Conservation (phyloP, 139 green algal genomes). For the Coelastrella sp. region DNA sequence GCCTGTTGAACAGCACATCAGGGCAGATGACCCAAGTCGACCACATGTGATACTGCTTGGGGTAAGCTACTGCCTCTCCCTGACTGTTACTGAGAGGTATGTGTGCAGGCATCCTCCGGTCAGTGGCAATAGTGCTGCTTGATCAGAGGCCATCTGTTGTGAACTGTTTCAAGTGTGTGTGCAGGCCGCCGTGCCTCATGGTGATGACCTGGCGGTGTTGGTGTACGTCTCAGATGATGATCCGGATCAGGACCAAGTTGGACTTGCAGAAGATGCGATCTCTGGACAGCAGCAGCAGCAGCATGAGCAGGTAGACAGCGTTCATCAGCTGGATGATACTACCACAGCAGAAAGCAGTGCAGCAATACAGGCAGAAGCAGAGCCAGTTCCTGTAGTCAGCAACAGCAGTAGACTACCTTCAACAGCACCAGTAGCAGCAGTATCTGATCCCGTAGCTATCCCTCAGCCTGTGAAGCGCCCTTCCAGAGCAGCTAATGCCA, state of each 20-base stretch:
- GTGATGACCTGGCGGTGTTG: slow-evolving; percentile 74
- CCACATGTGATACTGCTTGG: too few relatives aligned
- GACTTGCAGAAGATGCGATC: background rate
- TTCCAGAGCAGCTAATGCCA: slow-evolving; percentile 15
- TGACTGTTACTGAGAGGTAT: too few relatives aligned
- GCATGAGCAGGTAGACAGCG: background rate
- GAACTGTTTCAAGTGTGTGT: background rate
- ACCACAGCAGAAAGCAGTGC: slow-evolving; percentile 35
- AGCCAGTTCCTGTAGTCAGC: background rate
- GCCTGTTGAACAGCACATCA: too few relatives aligned
- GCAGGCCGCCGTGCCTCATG: slow-evolving; percentile 83
- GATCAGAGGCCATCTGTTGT: background rate
- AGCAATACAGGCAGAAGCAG: slow-evolving; percentile 17
- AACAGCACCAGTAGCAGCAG: slow-evolving; percentile 36
- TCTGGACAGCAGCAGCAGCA: slow-evolving; percentile 8
- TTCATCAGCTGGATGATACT: too few relatives aligned
- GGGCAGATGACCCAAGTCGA: too few relatives aligned
- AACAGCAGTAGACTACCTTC: slow-evolving; percentile 19
- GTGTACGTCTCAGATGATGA: slow-evolving; percentile 48
- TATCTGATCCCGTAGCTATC: slow-evolving; percentile 1
- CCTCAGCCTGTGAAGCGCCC: background rate
- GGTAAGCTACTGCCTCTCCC: too few relatives aligned
- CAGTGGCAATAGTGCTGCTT: background rate
- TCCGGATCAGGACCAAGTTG: slow-evolving; percentile 30
- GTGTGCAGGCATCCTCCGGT: too few relatives aligned